phyloP scores from a whole-genome alignment of 345 rosid species.

The Sonneratia caseolaris region DNA sequence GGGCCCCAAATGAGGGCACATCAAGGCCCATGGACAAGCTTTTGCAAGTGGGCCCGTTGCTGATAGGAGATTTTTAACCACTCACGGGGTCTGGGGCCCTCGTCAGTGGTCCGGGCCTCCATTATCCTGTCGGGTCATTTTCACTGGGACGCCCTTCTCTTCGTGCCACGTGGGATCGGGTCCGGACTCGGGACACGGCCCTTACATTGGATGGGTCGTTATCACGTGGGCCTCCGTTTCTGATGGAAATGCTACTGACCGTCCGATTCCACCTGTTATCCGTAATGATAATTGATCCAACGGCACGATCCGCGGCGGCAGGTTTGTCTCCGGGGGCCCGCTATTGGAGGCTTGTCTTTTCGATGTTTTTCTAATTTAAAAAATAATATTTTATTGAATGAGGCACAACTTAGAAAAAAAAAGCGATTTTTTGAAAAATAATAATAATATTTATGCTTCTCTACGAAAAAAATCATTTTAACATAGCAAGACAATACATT shows the following conservation, averaged over 20 bases:
- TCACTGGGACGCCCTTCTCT: background rate
- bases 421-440: no score
- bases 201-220: background rate
- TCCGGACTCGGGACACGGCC: background rate
- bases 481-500: no score
- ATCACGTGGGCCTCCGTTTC: background rate
- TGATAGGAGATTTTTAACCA: background rate
- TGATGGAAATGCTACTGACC: background rate
- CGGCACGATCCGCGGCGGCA: background rate
- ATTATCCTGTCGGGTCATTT: constrained; percentile 1
- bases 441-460: no score
- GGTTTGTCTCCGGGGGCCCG: background rate
- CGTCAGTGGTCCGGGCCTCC: background rate
- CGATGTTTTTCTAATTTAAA: background rate
- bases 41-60: background rate
- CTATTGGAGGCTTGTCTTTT: background rate
- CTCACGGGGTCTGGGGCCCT: background rate
- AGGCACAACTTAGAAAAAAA: no score
- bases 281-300: background rate
- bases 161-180: background rate
- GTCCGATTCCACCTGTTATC: background rate
- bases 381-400: background rate
- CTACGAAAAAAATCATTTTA: no score
- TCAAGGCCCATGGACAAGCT: constrained; percentile 7
- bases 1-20: background rate